Percentiles rank a stretch among this genome's conserved stretches.
Conservation (phyloP, 2,329 filamentous ascomycete species). For the Pseudogymnoascus sp. region DNA sequence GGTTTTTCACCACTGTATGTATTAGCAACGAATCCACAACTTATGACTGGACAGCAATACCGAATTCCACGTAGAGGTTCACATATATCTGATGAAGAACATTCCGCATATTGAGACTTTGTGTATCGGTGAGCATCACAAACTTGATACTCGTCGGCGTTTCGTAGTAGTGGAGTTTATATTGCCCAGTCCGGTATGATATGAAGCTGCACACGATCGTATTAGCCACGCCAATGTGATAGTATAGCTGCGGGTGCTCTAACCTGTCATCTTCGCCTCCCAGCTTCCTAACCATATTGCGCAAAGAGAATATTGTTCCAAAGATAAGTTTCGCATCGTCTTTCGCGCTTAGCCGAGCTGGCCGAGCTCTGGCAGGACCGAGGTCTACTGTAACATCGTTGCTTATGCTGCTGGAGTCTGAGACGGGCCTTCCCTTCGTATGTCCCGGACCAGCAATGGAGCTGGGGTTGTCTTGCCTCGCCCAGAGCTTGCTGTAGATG, state of each 20-base stretch:
- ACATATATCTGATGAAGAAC: conserved; percentile 98
- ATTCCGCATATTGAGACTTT: conserved; percentile 81
- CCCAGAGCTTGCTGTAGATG: conserved; percentile 88
- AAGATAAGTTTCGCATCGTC: conserved; percentile 97
- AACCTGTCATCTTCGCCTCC: conserved; percentile 80
- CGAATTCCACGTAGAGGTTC: conserved; percentile 94
- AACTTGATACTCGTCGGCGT: conserved; percentile 93
- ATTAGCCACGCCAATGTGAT: neutral
- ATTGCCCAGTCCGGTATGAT: conserved; percentile 84
- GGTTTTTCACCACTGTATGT: conserved; percentile 59
- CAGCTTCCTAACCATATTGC: conserved; percentile 94
- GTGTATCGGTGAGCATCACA: conserved; percentile 90
- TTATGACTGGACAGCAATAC: conserved; percentile 36
- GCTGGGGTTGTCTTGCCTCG: conserved; percentile 31
- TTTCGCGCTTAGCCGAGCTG: conserved; percentile 37
- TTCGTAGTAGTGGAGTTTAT: conserved; percentile 99
- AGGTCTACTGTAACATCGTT: conserved; percentile 30
- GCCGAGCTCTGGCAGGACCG: conserved; percentile 24
- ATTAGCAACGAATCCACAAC: neutral
- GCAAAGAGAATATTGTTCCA: conserved; percentile 88
- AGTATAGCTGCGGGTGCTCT: conserved; percentile 12
- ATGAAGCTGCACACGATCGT: conserved; percentile 57
- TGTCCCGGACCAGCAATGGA: conserved; percentile 38
- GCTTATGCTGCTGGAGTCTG: conserved; percentile 36
- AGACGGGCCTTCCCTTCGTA: conserved; percentile 37